Evolutionary conservation across 495 filamentous ascomycete genomes (phyloP), one percentile per base, ranked within the genome.

Genomic region (Xylaria curta): DNA sequence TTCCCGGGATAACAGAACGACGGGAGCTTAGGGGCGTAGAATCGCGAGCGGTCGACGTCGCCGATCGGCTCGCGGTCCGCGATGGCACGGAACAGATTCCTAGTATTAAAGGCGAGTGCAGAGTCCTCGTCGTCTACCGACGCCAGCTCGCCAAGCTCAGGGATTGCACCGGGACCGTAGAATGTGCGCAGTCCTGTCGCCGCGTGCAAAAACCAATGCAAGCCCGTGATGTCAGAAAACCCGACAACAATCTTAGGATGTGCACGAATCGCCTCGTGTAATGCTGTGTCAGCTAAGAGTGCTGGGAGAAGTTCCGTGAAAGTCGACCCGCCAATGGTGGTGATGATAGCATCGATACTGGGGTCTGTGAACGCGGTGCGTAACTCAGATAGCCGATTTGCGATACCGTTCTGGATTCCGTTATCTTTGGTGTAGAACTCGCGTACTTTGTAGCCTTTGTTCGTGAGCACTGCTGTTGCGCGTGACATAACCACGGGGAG

Each of bases 161-260:
- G 71, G 19, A 83, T 69, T 12, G 71, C 73, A 12, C 73, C 72
- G 0, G 81, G 79, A 0, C 81, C 80, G 66, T 80, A 80, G 68
- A 82, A 82, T n/a, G 78, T 79, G n/a, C 77, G 76, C 13, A 83
- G 72, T 15, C 79, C 78, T 6, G 74, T 66, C 42, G 66, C n/a
- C 13, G 76, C 72, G 61, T 75, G 71, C 42, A 82, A 70, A 38
- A 81, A 78, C 73, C 79, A 78, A 62, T 80, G 76, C 17, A 82
- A 56, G 38, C 76, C 73, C 36, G 80, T 81, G 53, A 80, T 82
- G 70, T 83, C 81, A 15, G 76, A 79, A 53, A 74, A 81, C 15
- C 81, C 80, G 15, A 78, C 72, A 49, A 83, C 76, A 28, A 81
- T 77, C 74, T 82, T 83, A 3, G 78, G 79, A 46, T 81, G 74